Evolutionary conservation across 192 early-diverging fungal genomes (phyloP).

Genomic region (Entophlyctis luteolus): DNA sequence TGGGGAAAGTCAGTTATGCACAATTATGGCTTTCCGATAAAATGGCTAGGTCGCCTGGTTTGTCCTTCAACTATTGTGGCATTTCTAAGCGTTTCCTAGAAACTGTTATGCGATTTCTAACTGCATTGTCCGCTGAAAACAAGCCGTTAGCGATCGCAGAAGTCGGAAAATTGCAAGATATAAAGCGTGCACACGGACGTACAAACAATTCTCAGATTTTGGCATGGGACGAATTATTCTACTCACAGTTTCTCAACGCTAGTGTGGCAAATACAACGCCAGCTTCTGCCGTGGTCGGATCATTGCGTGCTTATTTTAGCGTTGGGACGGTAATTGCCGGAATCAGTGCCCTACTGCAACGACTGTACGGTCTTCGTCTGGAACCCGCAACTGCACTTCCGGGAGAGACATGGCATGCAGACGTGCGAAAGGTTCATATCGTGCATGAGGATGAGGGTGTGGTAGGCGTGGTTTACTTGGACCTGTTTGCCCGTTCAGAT

Average conservation of each 20-base stretch:
- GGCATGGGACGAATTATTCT: constrained; percentile 85
- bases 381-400: constrained; percentile 61
- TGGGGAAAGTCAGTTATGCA: constrained; percentile 79
- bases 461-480: constrained; percentile 92
- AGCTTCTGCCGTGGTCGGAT: neutral
- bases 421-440: constrained; percentile 87
- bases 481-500: constrained; percentile 69
- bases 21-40: constrained; percentile 85
- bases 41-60: constrained; percentile 83
- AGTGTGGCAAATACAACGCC: too few relatives aligned
- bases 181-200: constrained; percentile 33
- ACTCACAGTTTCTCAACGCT: constrained; percentile 49
- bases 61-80: too few relatives aligned
- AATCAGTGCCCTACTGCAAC: constrained; percentile 75
- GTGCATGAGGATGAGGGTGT: constrained; percentile 81
- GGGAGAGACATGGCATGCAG: constrained; percentile 87
- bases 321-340: constrained; percentile 84
- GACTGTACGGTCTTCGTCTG: constrained; percentile 84
- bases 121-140: constrained; percentile 61
- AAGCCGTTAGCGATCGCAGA: constrained; percentile 53
- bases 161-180: constrained; percentile 42
- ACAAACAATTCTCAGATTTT: constrained; percentile 31
- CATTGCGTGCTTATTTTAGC: constrained; percentile 75
- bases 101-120: constrained; percentile 81
- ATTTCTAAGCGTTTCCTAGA: too few relatives aligned